phyloP scores from a whole-genome alignment of 495 filamentous ascomycete species.

The Hypoxylon trugodes region DNA sequence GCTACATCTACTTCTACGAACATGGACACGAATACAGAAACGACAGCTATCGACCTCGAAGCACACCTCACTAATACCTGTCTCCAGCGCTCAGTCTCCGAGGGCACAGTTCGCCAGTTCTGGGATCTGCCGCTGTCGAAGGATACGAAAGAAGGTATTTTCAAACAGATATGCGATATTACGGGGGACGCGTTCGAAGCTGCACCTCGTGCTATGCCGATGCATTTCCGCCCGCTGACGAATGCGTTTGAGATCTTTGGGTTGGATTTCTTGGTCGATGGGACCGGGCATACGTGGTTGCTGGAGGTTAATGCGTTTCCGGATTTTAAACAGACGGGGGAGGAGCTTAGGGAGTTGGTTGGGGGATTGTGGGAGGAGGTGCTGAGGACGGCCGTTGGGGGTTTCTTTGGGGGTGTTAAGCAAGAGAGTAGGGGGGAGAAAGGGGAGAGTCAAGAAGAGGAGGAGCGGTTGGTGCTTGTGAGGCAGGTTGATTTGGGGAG shows the following conservation, averaged over 20 bases:
- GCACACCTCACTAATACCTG: slow-evolving; percentile 94
- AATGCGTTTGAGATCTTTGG: slow-evolving; percentile 94
- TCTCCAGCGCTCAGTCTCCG: slow-evolving; percentile 68
- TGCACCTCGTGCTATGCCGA: slow-evolving; percentile 78
- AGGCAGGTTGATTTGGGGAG: slow-evolving; percentile 39
- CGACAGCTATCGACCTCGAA: slow-evolving; percentile 59
- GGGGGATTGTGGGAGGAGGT: slow-evolving; percentile 77
- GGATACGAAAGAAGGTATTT: slow-evolving; percentile 62
- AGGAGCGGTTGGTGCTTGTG: slow-evolving; percentile 38
- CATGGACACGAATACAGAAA: neutral
- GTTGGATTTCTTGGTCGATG: slow-evolving; percentile 87
- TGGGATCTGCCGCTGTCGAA: slow-evolving; percentile 64
- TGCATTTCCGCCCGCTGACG: slow-evolving; percentile 89
- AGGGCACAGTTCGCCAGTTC: slow-evolving; percentile 68
- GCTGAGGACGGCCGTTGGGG: slow-evolving; percentile 67
- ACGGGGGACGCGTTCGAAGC: slow-evolving; percentile 84
- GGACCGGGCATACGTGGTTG: slow-evolving; percentile 68
- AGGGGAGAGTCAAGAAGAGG: slow-evolving; percentile 16
- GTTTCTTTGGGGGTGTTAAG: slow-evolving; percentile 40
- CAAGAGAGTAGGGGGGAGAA: slow-evolving; percentile 3
- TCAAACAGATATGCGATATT: slow-evolving; percentile 73
- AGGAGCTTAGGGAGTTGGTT: slow-evolving; percentile 72
- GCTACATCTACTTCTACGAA: slow-evolving; percentile 40
- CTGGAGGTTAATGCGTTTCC: slow-evolving; percentile 97
- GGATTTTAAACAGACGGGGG: slow-evolving; percentile 91